Percentiles rank a stretch among this genome's conserved stretches.
These are phyloP conservation scores for Hymenoscyphus fraxineus DNA, from an alignment of 2,329 filamentous ascomycete genomes.

Conservation along the genomic window DNA sequence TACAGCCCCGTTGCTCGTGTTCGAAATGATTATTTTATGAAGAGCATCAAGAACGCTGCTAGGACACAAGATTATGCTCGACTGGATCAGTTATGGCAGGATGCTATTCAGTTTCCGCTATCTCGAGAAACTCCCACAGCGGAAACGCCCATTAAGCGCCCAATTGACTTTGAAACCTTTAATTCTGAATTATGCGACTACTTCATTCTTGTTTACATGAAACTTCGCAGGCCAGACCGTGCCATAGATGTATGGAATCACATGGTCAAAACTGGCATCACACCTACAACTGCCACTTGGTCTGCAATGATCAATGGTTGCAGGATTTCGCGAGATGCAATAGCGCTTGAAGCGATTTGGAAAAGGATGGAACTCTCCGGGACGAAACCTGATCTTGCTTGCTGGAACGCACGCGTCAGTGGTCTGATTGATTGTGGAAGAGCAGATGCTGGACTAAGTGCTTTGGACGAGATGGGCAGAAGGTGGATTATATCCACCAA, in stretches of 20 bases:
- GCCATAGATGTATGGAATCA: conserved; percentile 55
- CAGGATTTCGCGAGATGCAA: conserved; percentile 53
- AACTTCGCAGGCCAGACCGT: conserved; percentile 38
- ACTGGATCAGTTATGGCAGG: conserved; percentile 28
- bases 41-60: conserved; percentile 23
- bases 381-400: conserved; percentile 56
- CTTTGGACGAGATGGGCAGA: conserved; percentile 62
- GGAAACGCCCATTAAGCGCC: neutral
- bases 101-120: conserved; percentile 26
- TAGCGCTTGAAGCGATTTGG: conserved; percentile 67
- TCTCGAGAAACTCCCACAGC: neutral
- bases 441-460: conserved; percentile 54
- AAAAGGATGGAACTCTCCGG: conserved; percentile 54
- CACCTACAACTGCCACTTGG: conserved; percentile 64
- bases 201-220: conserved; percentile 46
- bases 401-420: conserved; percentile 69
- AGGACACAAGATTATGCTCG: conserved; percentile 21
- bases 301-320: conserved; percentile 71
- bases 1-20: neutral
- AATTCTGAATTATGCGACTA: conserved; percentile 38
- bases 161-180: conserved; percentile 16
- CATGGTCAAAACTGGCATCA: conserved; percentile 50
- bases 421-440: conserved; percentile 57
- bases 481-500: conserved; percentile 46
- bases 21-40: conserved; percentile 9